Base-by-base conservation (phyloP, 495 filamentous ascomycete species). In the Podospora bellae-mahoneyi region DNA sequence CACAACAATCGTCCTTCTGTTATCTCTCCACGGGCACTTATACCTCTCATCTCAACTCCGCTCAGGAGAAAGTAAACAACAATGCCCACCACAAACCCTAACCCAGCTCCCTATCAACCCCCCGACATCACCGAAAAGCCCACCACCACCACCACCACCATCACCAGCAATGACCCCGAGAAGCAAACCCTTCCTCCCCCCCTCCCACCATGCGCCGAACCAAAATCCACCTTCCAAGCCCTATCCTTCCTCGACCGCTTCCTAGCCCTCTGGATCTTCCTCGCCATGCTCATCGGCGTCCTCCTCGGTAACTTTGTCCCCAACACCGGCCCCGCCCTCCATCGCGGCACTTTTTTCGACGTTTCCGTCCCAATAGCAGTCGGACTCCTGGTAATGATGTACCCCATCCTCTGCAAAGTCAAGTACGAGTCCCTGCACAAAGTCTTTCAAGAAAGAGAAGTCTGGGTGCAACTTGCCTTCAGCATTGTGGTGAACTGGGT, bases 361-460 rank as follows among this genome's bases (percentile, higher is more conserved):
- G 92, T 96, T 30, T 91, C 88, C 18, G 72, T 93, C 6, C 92
- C 92, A 0, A 94, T 96, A 59, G 92, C 92, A 0, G 78, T 94
- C 68, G 93, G 93, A 15, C 81, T 97, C 20, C 84, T 97, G 7
- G 86, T 95, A 30, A 97, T 96, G 92, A 97, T 97, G 93, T 96
- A 96, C 72, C 93, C 93, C 0, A 96, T 96, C 68, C 82, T 96
- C 23, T 95, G 93, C 85, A 97, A 97, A 78, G 89, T 97, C n/a
- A 86, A 87, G 44, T 96, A 86, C 77, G 94, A 97, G 77, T 85
- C 84, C 0, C 78, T 98, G 56, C 92, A 94, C 76, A 83, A 85
- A 7, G 76, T 92, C 19, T 87, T 96, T 68, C 77, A 78, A 13
- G 73, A 84, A 4, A 84, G 84, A 4, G 79, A 79, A 3, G 79